These are phyloP conservation scores for Tricholoma saponaceum DNA, from an alignment of 768 basidiomycete species.

Conservation along the genomic window DNA sequence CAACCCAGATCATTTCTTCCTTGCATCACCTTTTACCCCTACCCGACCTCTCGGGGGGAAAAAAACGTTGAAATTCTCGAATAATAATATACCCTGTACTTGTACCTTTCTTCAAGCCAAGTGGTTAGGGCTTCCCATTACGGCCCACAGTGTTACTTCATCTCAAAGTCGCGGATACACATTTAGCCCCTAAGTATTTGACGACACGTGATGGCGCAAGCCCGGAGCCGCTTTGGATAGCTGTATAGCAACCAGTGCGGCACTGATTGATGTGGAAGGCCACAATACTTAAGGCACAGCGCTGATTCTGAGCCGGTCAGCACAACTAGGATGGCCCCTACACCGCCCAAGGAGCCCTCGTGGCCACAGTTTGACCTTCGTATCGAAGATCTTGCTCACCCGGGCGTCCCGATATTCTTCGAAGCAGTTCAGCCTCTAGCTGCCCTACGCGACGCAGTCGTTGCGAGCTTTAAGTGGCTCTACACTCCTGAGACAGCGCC, in stretches of 20 bases:
- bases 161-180: neutral
- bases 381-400: constrained; percentile 56
- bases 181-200: neutral
- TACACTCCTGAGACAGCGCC: constrained; percentile 37
- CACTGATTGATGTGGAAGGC: too few relatives aligned
- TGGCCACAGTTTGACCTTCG: constrained; percentile 53
- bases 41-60: neutral
- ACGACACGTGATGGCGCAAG: neutral
- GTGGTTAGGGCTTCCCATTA: neutral
- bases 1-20: neutral
- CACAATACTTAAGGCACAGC: neutral
- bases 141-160: neutral
- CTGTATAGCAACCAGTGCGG: too few relatives aligned
- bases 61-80: neutral
- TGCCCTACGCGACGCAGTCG: constrained; percentile 38
- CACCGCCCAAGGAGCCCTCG: constrained; percentile 13
- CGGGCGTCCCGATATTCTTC: constrained; percentile 56
- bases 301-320: neutral
- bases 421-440: constrained; percentile 39
- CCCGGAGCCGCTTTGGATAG: neutral
- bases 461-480: constrained; percentile 45
- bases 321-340: constrained; percentile 2
- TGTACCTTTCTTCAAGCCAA: neutral
- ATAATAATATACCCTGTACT: constrained; percentile 5
- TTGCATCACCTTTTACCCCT: neutral